A percentile compares a stretch with the other conserved stretches of the same genome.
phyloP scores from a whole-genome alignment of 2,329 filamentous ascomycete species.

The Aspergillus bombycis region DNA sequence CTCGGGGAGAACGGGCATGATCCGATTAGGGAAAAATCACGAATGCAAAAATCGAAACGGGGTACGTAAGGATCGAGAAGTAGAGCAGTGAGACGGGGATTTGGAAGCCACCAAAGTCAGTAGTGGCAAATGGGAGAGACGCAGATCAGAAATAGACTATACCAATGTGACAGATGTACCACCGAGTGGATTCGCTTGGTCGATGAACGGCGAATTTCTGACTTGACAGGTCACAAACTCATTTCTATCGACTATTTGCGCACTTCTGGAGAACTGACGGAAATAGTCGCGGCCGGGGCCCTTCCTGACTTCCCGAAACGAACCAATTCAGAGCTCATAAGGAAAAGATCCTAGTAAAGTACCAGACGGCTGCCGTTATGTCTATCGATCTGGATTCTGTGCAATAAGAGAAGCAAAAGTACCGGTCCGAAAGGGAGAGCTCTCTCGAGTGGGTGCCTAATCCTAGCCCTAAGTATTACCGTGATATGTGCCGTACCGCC shows the following conservation, averaged over 20 bases:
- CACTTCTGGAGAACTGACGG: background rate
- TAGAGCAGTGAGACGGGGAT: constrained; percentile 1
- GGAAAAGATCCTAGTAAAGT: too few relatives aligned
- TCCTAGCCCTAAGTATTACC: background rate
- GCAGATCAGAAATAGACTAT: constrained; percentile 9
- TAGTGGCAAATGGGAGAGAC: constrained; percentile 10
- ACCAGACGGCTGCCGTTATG: too few relatives aligned
- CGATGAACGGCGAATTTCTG: constrained; percentile 1
- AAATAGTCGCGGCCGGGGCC: background rate
- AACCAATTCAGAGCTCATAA: background rate
- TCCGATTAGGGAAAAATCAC: background rate
- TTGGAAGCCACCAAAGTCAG: constrained; percentile 2
- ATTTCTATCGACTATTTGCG: constrained; percentile 2
- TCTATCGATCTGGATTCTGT: background rate
- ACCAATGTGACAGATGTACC: constrained; percentile 25
- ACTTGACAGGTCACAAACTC: constrained; percentile 6
- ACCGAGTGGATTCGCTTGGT: constrained; percentile 2
- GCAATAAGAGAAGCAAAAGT: background rate
- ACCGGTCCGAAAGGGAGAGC: background rate
- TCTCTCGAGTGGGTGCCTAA: background rate
- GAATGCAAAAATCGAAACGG: background rate
- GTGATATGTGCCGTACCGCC: background rate
- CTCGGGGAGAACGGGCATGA: background rate
- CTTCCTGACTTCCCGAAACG: background rate
- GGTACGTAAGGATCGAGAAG: background rate